phyloP scores from a whole-genome alignment of 164 flowering plant species.

The Piper longum region DNA sequence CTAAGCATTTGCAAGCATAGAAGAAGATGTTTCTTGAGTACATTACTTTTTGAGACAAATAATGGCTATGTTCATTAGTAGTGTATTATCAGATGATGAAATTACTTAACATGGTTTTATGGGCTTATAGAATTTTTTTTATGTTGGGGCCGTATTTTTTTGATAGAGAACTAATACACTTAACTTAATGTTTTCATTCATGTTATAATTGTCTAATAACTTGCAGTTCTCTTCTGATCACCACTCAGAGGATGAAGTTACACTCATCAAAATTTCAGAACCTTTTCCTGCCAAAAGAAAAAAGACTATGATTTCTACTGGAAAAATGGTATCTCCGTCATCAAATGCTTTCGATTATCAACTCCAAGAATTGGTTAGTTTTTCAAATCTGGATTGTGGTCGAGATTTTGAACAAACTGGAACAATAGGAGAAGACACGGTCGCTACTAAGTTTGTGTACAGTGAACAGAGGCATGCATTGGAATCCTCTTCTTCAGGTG shows the following conservation, averaged over 20 bases:
- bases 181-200: too few relatives aligned
- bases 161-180: too few relatives aligned
- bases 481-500: conserved; percentile 14
- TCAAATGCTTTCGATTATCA: conserved; percentile 40
- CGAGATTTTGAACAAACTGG: conserved; percentile 6
- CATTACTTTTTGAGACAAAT: too few relatives aligned
- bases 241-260: not conserved
- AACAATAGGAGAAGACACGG: conserved; percentile 1
- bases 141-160: too few relatives aligned
- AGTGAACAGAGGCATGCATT: conserved; percentile 8
- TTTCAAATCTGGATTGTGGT: conserved; percentile 14
- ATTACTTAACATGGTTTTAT: too few relatives aligned
- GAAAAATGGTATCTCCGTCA: conserved; percentile 19
- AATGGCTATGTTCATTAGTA: too few relatives aligned
- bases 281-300: not conserved
- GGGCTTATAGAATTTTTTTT: too few relatives aligned
- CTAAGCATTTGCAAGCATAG: too few relatives aligned
- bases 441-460: conserved; percentile 3
- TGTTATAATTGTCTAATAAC: too few relatives aligned
- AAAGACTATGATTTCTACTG: not conserved
- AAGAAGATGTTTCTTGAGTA: too few relatives aligned
- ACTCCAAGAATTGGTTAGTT: conserved; percentile 35
- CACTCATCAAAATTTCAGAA: not conserved
- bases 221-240: not conserved
- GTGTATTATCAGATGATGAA: too few relatives aligned